Evolutionary conservation across 169 alveolate species (phyloP).

Genomic region (Cyclospora cayetanensis): DNA sequence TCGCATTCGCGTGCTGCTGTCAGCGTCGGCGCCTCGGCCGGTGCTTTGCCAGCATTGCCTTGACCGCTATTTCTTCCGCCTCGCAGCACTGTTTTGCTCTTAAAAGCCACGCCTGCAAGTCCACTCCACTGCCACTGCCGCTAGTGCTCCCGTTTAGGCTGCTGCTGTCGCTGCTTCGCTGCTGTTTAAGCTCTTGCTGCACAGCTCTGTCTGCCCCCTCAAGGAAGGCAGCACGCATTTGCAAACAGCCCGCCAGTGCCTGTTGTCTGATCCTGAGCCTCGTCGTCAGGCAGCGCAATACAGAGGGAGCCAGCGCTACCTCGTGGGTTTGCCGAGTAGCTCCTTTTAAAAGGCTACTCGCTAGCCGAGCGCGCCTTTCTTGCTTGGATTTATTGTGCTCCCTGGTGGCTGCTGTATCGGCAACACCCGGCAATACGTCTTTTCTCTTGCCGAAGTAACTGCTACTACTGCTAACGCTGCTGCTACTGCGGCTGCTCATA

Average conservation of each 20-base stretch:
- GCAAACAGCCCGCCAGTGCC: not conserved
- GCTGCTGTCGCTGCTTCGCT: slow-evolving; percentile 26
- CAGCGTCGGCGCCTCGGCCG: not conserved
- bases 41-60: not conserved
- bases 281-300: not conserved
- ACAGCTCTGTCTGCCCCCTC: slow-evolving; percentile 17
- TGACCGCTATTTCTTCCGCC: not conserved
- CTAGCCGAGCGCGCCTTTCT: not conserved
- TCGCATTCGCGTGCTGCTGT: slow-evolving; percentile 21
- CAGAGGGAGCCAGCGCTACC: not conserved
- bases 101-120: slow-evolving; percentile 29
- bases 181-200: slow-evolving; percentile 4
- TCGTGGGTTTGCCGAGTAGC: too few relatives aligned
- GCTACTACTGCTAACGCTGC: not conserved
- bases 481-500: not conserved
- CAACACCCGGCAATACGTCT: not conserved
- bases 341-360: not conserved
- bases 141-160: not conserved
- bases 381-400: not conserved
- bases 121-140: not conserved
- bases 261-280: not conserved
- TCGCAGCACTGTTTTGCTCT: slow-evolving; percentile 33
- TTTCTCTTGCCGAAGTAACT: too few relatives aligned
- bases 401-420: not conserved
- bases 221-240: not conserved